A percentile compares a stretch with the other conserved stretches of the same genome.
Evolutionary conservation across 139 green algal species (phyloP).

Genomic region (Limnomonas spitsbergensis): DNA sequence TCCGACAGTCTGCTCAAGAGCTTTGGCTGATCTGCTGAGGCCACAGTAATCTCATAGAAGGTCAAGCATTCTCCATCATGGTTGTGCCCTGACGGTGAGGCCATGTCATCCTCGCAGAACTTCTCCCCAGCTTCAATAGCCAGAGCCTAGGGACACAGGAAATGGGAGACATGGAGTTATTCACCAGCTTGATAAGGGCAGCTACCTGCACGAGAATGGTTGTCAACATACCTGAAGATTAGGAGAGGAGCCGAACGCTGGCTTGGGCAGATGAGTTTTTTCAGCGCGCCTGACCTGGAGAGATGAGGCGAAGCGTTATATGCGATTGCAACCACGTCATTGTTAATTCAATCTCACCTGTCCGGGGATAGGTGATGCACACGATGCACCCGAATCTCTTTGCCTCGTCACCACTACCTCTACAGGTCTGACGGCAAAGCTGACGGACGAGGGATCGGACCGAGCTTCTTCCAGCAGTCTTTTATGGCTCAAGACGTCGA

Average conservation of each 20-base stretch:
- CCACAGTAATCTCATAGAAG: slow-evolving; percentile 92
- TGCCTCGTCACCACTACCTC: slow-evolving; percentile 55
- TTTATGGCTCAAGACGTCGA: slow-evolving; percentile 92
- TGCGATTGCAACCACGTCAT: too few relatives aligned
- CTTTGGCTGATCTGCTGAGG: slow-evolving; percentile 85
- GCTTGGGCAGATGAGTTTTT: slow-evolving; percentile 51
- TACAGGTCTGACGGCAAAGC: slow-evolving; percentile 81
- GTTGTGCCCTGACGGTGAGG: not conserved
- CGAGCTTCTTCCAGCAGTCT: slow-evolving; percentile 82
- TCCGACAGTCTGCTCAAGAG: slow-evolving; percentile 84
- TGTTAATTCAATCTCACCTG: too few relatives aligned
- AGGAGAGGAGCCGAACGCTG: slow-evolving; percentile 88
- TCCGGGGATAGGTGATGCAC: too few relatives aligned
- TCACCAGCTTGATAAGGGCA: too few relatives aligned
- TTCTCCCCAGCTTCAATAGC: slow-evolving; percentile 68
- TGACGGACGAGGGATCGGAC: slow-evolving; percentile 68
- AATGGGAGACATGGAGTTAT: too few relatives aligned
- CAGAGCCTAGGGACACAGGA: too few relatives aligned
- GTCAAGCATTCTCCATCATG: slow-evolving; percentile 28
- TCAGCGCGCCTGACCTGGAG: too few relatives aligned
- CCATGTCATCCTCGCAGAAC: slow-evolving; percentile 6
- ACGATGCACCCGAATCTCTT: not conserved
- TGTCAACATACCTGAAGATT: slow-evolving; percentile 83
- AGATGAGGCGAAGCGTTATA: too few relatives aligned
- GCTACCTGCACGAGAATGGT: too few relatives aligned